A percentile compares a stretch with the other conserved stretches of the same genome.
phyloP scores from a whole-genome alignment of 495 filamentous ascomycete species.

The Beverwykella pulmonaria region DNA sequence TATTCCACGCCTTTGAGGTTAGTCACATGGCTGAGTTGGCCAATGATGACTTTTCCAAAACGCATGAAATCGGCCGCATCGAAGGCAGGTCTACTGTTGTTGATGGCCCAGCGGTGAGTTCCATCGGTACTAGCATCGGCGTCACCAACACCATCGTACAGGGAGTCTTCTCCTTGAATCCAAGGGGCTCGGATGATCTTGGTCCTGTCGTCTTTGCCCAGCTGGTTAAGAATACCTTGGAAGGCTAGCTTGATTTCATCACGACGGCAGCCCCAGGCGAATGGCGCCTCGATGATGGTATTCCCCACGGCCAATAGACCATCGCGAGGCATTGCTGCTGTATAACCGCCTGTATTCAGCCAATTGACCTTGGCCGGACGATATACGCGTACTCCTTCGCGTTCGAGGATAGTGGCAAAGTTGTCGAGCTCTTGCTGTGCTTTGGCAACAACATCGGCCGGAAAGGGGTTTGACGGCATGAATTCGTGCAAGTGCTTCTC shows the following conservation, averaged over 20 bases:
- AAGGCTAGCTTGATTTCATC: neutral
- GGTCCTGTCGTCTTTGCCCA: neutral
- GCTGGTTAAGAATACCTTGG: neutral
- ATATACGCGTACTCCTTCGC: too few relatives aligned
- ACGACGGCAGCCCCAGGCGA: neutral
- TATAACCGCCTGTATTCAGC: neutral
- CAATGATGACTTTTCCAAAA: conserved; percentile 36
- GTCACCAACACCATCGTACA: neutral
- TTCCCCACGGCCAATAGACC: neutral
- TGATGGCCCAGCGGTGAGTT: conserved; percentile 30
- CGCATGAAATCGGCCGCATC: conserved; percentile 45
- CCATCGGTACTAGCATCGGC: neutral
- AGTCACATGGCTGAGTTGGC: conserved; percentile 41
- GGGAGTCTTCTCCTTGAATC: neutral
- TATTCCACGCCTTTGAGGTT: conserved; percentile 41
- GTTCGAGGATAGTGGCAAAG: too few relatives aligned
- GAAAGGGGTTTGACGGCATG: too few relatives aligned
- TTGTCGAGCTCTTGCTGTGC: too few relatives aligned
- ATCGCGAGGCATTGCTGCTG: conserved; percentile 3
- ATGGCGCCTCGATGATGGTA: conserved; percentile 1
- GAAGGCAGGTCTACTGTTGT: conserved; percentile 42
- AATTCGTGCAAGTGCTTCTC: too few relatives aligned
- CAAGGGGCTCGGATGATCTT: neutral
- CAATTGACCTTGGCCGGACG: too few relatives aligned
- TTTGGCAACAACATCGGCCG: too few relatives aligned